Conservation (phyloP, 192 early-diverging fungal genomes). For the Backusella macrospora region DNA sequence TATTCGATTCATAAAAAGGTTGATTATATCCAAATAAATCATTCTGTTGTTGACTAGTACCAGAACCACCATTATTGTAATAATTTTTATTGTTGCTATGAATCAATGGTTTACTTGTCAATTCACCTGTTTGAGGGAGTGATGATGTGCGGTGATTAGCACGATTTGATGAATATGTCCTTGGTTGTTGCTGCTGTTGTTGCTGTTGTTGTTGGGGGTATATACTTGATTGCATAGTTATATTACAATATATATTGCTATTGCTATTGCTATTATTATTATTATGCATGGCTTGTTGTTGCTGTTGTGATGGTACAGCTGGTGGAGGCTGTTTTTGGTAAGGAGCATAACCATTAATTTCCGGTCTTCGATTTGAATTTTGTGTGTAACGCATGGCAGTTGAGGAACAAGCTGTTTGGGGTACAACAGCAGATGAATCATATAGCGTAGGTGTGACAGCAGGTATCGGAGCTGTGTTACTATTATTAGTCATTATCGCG, state of each 20-base stretch:
- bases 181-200: neutral
- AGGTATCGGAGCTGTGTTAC: neutral
- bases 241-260: neutral
- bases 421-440: slow-evolving; percentile 12
- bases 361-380: slow-evolving; percentile 13
- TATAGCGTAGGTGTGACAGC: slow-evolving; percentile 13
- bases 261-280: no score
- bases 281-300: neutral
- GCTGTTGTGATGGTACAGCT: neutral
- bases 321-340: slow-evolving; percentile 15
- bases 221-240: neutral
- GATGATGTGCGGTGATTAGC: slow-evolving; percentile 17
- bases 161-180: neutral
- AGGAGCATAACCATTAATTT: slow-evolving; percentile 15
- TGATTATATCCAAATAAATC: neutral
- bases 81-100: neutral
- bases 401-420: neutral
- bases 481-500: neutral
- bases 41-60: neutral
- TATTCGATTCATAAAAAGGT: neutral
- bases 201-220: neutral
- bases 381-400: neutral
- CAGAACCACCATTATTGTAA: neutral
- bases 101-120: neutral
- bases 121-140: slow-evolving; percentile 2